Conservation (phyloP, 352 stramenopile genomes). For the Elongisporangium prolatum region DNA sequence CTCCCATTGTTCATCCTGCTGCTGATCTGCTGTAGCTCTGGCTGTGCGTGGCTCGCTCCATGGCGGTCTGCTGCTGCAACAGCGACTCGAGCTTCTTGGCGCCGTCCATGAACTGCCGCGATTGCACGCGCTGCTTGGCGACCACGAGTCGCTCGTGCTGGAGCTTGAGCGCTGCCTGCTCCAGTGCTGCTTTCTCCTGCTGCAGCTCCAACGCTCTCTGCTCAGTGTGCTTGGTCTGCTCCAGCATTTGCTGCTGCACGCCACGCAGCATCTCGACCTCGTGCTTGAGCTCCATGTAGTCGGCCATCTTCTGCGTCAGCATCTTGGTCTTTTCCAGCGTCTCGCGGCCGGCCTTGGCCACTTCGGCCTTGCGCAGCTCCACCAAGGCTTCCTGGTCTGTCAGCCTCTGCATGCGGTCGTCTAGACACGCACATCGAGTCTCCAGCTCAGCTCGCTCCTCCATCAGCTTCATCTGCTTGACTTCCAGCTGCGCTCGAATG, state of each 20-base stretch:
- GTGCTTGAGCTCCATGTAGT: constrained; percentile 22
- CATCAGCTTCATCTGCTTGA: constrained; percentile 45
- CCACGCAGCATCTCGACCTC: constrained; percentile 39
- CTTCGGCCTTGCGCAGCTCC: constrained; percentile 41
- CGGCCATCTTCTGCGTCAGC: constrained; percentile 32
- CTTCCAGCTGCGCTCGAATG: constrained; percentile 47
- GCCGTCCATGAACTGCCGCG: constrained; percentile 66
- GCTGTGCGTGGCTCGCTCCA: constrained; percentile 9
- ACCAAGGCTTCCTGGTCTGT: constrained; percentile 39
- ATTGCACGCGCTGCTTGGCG: constrained; percentile 72
- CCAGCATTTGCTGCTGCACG: constrained; percentile 30
- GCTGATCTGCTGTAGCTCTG: background rate
- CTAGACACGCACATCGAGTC: constrained; percentile 29
- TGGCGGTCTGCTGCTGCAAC: constrained; percentile 45
- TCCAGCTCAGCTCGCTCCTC: constrained; percentile 58
- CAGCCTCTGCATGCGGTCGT: constrained; percentile 47
- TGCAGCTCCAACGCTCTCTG: constrained; percentile 26
- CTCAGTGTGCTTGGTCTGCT: constrained; percentile 28
- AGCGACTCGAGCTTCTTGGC: constrained; percentile 58
- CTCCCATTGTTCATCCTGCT: background rate
- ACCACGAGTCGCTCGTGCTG: constrained; percentile 66
- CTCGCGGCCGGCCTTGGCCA: constrained; percentile 54
- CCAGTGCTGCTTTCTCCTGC: constrained; percentile 40
- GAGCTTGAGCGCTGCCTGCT: constrained; percentile 44
- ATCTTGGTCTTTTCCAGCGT: constrained; percentile 55